Percentiles rank a stretch among this genome's conserved stretches.
These are phyloP conservation scores for Globisporangium recalcitrans DNA, from an alignment of 352 stramenopile genomes.

Conservation along the genomic window DNA sequence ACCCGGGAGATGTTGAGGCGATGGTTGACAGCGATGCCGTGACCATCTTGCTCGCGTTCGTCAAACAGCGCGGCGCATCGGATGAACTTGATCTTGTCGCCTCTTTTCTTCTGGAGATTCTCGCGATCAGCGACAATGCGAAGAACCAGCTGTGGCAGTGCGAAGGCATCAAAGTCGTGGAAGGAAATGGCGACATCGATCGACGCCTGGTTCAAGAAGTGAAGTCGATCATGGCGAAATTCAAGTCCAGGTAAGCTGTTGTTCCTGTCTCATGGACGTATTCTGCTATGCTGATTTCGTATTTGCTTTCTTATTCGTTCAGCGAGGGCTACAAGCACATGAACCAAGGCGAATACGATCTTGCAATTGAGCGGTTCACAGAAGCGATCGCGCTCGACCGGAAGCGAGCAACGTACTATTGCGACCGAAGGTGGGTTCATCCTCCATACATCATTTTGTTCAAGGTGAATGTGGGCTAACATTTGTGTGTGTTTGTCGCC, in stretches of 20 bases:
- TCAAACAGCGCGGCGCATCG: constrained; percentile 26
- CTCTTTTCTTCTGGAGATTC: constrained; percentile 43
- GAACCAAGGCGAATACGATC: constrained; percentile 81
- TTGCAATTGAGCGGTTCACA: constrained; percentile 91
- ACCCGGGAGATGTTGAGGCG: constrained; percentile 31
- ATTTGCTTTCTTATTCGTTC: no score
- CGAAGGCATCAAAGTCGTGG: constrained; percentile 33
- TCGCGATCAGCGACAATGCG: constrained; percentile 34
- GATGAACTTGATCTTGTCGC: constrained; percentile 45
- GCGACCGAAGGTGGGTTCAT: constrained; percentile 88
- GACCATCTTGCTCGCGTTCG: constrained; percentile 37
- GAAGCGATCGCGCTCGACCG: constrained; percentile 88
- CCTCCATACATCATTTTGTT: no score
- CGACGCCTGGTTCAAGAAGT: constrained; percentile 50
- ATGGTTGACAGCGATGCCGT: constrained; percentile 43
- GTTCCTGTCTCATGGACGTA: not conserved
- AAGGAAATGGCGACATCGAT: constrained; percentile 37
- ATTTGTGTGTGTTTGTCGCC: not conserved
- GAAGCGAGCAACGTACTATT: constrained; percentile 89
- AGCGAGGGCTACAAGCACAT: constrained; percentile 91
- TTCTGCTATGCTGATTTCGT: not conserved
- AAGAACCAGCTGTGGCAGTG: constrained; percentile 40
- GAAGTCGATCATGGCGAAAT: constrained; percentile 60
- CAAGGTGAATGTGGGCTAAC: no score
- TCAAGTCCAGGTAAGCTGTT: constrained; percentile 28